A percentile compares a stretch with the other conserved stretches of the same genome.
Conservation (phyloP, 2,329 filamentous ascomycete genomes). For the Sporothrix globosa region DNA sequence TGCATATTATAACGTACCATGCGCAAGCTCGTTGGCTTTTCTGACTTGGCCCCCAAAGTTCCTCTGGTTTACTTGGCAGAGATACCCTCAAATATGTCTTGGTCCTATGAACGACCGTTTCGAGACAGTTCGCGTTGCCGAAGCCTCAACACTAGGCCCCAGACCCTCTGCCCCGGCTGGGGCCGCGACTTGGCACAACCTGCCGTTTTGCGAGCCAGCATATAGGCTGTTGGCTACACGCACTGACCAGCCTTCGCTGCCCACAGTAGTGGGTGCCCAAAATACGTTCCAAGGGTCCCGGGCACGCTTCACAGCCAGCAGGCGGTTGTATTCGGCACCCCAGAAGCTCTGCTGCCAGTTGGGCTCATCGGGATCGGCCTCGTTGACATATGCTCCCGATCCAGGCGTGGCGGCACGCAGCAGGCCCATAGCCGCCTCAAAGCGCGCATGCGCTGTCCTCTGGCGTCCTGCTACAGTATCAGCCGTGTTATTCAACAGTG, state of each 20-base stretch:
- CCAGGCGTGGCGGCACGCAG: constrained; percentile 32
- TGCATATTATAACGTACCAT: neutral
- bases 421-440: constrained; percentile 27
- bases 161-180: constrained; percentile 1
- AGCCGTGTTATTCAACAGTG: neutral
- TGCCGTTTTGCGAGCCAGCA: constrained; percentile 39
- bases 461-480: neutral
- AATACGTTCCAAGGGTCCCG: constrained; percentile 37
- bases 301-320: constrained; percentile 34
- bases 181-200: constrained; percentile 35
- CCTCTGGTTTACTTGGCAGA: too few relatives aligned
- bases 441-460: constrained; percentile 18
- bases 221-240: constrained; percentile 43
- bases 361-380: constrained; percentile 35
- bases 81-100: constrained; percentile 1
- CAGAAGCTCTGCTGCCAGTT: constrained; percentile 36
- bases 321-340: constrained; percentile 34
- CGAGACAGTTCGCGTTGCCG: neutral
- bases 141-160: neutral
- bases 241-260: constrained; percentile 49
- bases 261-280: constrained; percentile 46
- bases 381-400: constrained; percentile 35
- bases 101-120: constrained; percentile 16
- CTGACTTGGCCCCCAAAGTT: neutral
- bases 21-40: neutral